Conservation (phyloP, 208 protist species). For the Wallacemonas collosoma region DNA sequence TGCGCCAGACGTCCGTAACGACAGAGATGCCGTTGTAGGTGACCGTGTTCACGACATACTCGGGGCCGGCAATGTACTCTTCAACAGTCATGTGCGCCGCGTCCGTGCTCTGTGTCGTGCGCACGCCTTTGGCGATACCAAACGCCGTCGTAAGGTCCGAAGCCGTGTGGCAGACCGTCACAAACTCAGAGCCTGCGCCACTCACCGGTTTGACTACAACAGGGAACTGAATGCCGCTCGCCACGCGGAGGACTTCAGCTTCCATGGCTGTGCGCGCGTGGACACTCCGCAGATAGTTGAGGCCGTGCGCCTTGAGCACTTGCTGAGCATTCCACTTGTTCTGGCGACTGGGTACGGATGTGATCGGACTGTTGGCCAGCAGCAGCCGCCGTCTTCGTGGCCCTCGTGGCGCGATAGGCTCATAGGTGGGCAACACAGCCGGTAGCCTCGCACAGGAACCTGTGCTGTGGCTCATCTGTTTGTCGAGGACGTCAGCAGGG, state of each 20-base stretch:
- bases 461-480: neutral
- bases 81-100: conserved; percentile 69
- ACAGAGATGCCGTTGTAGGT: conserved; percentile 70
- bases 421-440: neutral
- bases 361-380: conserved; percentile 60
- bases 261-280: conserved; percentile 33
- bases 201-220: conserved; percentile 85
- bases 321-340: conserved; percentile 70
- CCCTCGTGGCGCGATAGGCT: neutral
- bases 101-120: conserved; percentile 54
- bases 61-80: conserved; percentile 87
- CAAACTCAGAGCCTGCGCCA: conserved; percentile 79
- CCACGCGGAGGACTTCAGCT: conserved; percentile 26
- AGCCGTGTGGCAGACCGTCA: conserved; percentile 71
- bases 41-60: conserved; percentile 88
- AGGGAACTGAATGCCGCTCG: conserved; percentile 48
- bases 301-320: conserved; percentile 44
- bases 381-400: conserved; percentile 21
- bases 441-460: neutral
- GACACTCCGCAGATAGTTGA: conserved; percentile 66
- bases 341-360: conserved; percentile 59
- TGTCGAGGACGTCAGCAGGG: conserved; percentile 25
- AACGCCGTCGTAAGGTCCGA: conserved; percentile 63
- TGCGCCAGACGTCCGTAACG: conserved; percentile 89
- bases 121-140: conserved; percentile 32